Evolutionary conservation across 139 green algal species (phyloP).

Genomic region (Chlamydomonas sp.): DNA sequence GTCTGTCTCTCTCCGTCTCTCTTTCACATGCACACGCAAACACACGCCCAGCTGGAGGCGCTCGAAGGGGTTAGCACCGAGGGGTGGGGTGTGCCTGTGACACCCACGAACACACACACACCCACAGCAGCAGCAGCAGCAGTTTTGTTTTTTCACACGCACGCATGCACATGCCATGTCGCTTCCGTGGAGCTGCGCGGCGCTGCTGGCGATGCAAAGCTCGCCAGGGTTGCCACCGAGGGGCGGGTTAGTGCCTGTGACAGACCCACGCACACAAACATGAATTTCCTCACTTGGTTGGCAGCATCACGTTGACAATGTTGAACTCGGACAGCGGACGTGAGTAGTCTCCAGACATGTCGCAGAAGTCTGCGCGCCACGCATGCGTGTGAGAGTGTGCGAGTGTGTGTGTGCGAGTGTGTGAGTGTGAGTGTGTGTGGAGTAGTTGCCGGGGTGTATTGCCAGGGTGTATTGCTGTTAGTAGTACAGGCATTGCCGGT

Average conservation of each 20-base stretch:
- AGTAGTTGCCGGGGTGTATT: not conserved
- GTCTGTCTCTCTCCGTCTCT: too few species aligned
- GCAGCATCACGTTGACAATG: conserved; percentile 16
- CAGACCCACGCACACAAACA: too few species aligned
- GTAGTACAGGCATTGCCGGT: too few species aligned
- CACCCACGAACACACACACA: too few species aligned
- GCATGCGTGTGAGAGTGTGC: not conserved
- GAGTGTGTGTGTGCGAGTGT: not conserved
- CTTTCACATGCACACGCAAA: too few species aligned
- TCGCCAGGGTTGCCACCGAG: conserved; percentile 6
- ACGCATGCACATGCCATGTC: too few species aligned
- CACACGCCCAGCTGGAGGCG: too few species aligned
- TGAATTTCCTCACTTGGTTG: not conserved
- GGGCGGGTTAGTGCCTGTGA: conserved; percentile 13
- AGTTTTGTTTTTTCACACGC: too few species aligned
- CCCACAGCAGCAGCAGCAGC: too few species aligned
- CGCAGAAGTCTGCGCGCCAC: not conserved
- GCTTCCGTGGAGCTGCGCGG: conserved; percentile 6
- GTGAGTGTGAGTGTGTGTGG: not conserved
- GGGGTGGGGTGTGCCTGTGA: too few species aligned
- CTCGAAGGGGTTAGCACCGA: too few species aligned
- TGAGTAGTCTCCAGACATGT: conserved; percentile 10
- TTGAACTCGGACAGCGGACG: conserved; percentile 14
- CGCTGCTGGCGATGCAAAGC: not conserved
- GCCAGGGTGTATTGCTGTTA: not conserved